Conservation (phyloP, 2,329 filamentous ascomycete species). For the Beauveria sp. region DNA sequence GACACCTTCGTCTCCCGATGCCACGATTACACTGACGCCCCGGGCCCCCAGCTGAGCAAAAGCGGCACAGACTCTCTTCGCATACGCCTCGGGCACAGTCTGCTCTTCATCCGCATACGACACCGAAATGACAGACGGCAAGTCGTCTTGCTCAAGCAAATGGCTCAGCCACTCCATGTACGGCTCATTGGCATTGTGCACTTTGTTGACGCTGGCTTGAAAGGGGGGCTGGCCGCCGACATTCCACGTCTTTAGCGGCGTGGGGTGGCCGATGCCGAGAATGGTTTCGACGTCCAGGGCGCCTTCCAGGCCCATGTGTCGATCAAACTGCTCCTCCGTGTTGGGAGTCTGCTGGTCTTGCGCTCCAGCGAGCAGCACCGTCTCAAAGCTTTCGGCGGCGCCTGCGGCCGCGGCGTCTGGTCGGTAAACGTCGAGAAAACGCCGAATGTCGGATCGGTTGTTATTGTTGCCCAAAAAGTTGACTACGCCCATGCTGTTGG, state of each 20-base stretch:
- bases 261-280: constrained; percentile 8
- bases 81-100: constrained; percentile 50
- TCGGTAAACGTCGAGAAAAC: background rate
- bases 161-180: constrained; percentile 59
- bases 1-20: constrained; percentile 42
- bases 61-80: constrained; percentile 48
- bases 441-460: constrained; percentile 9
- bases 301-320: constrained; percentile 1
- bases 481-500: constrained; percentile 10
- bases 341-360: constrained; percentile 9
- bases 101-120: constrained; percentile 64
- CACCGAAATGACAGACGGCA: constrained; percentile 54
- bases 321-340: constrained; percentile 5
- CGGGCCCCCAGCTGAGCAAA: constrained; percentile 57
- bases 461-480: constrained; percentile 13
- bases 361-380: background rate
- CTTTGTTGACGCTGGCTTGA: constrained; percentile 12
- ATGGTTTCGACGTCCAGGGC: constrained; percentile 8
- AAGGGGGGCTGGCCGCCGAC: constrained; percentile 10
- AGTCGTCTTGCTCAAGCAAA: constrained; percentile 41
- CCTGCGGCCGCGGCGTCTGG: background rate
- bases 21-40: constrained; percentile 55
- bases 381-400: constrained; percentile 1
- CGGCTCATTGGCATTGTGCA: constrained; percentile 53
- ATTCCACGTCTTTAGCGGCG: constrained; percentile 4